Evolutionary conservation across 208 protist genomes (phyloP), one percentile per base, ranked within the genome.

Genomic region (Crithidia mellificae): DNA sequence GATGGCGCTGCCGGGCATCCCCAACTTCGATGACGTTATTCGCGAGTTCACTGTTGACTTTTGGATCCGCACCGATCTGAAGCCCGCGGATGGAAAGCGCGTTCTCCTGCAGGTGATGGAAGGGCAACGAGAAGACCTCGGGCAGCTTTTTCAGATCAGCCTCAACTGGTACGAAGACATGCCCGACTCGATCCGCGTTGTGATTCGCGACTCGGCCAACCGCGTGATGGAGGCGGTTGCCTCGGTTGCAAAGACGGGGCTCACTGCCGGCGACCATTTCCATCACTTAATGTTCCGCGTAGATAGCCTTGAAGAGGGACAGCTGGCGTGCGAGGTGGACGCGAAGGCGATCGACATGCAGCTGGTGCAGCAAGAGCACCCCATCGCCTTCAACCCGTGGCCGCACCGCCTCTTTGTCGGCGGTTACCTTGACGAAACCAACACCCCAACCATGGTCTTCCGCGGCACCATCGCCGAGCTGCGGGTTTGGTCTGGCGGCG

Each of bases 351-450:
- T 74, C 6, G 57, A 81, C 30, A 46, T 92, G 17, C 84, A 90
- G 74, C 75, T 92, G 22, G 47, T 96, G 29, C 91, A 96, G 63
- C 86, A 94, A 57, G 88, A 96, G 69, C 88, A 93, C 64, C 88
- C 91, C 29, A 86, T 92, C 39, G 84, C 83, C 55, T 96, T 94
- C 72, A 96, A 96, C 64, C 39, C 82, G 17, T 96, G 91, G 88
- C 78, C 84, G n/a, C 88, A 96, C 57, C 85, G 87, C 34, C 82
- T 96, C 34, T 94, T 91, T 67, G 67, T 96, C 43, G 91, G 91
- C 30, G 83, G 87, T 14, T 89, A 83, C 54, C 66, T 93, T 11
- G 79, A 96, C 61, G 88, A 92, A 54, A 72, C 67, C 19, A 92
- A 94, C 63, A 74, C 55, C 2, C 81, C 88, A 11, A 63, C 47